Conservation (phyloP, 2,329 filamentous ascomycete species). For the Juglanconis oblonga region DNA sequence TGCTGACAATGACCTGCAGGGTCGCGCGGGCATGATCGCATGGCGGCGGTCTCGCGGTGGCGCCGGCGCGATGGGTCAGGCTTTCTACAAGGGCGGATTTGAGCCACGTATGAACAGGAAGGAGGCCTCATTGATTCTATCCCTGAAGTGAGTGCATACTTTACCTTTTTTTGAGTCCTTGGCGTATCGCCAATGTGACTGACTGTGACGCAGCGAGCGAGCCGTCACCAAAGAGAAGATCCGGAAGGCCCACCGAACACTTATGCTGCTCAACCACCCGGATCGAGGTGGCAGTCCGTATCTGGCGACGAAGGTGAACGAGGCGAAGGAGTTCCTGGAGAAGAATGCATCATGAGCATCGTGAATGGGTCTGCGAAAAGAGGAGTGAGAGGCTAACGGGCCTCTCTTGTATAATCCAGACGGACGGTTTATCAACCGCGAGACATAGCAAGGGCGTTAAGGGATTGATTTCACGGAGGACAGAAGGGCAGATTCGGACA, state of each 20-base stretch:
- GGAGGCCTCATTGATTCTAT: slow-evolving; percentile 87
- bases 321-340: slow-evolving; percentile 94
- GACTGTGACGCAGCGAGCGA: slow-evolving; percentile 64
- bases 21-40: slow-evolving; percentile 87
- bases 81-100: slow-evolving; percentile 99
- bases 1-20: slow-evolving; percentile 48
- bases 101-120: slow-evolving; percentile 90
- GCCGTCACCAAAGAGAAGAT: slow-evolving; percentile 87
- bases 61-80: slow-evolving; percentile 77
- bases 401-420: slow-evolving; percentile 13
- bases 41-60: slow-evolving; percentile 78
- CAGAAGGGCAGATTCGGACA: not conserved
- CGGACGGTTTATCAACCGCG: slow-evolving; percentile 11
- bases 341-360: slow-evolving; percentile 48
- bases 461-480: slow-evolving; percentile 2
- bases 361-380: not conserved
- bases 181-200: not conserved
- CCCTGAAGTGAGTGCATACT: slow-evolving; percentile 66
- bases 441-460: slow-evolving; percentile 24
- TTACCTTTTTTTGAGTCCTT: not conserved
- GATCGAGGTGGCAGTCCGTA: slow-evolving; percentile 97
- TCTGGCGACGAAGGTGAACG: slow-evolving; percentile 95
- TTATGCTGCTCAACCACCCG: slow-evolving; percentile 98
- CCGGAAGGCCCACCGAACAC: slow-evolving; percentile 88
- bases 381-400: not conserved